Evolutionary conservation across 2,329 filamentous ascomycete species (phyloP), one percentile per base, ranked within the genome.

Genomic region (Diaporthe helianthi): DNA sequence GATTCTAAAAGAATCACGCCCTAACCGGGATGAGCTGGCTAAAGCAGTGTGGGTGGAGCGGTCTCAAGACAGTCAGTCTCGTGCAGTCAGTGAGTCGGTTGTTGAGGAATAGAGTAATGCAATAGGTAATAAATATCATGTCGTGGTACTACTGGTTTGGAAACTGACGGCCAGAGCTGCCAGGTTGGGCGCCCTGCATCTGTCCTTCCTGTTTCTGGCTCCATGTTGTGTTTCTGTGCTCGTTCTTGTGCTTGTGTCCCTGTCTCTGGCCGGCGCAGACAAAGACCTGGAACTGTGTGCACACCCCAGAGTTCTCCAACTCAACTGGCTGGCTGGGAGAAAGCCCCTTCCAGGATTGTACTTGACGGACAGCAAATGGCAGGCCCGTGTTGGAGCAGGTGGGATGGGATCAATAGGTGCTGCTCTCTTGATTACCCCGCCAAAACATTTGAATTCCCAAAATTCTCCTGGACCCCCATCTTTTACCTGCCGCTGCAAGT

Each of bases 311-410:
- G 19, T 31, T 4, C 58, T 46, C 26, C 19, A 36, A 31, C 26
- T 47, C 41, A 29, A 47, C 58, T 61, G 55, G 55, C 38, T 33
- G 51, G 7, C 22, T 22, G 8, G 53, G 15, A 24, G 33, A 36
- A 24, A 38, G 26, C 36, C n/a, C 41, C 55, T 47, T 22, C 55
- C 55, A 22, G 24, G 41, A 22, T 47, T 22, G 41, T 33, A n/a
- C 26, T 33, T 33, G 3, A 26, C 22, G 15, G 60, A 73, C 71
- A 73, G 74, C 75, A 75, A 76, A 77, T 75, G 71, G 72, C 73
- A 73, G 74, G 71, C 72, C 71, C 44, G 69, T 65, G 67, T 73
- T 69, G 68, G 69, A 54, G 73, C 70, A 74, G 75, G 73, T 76
- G 74, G 75, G 44, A 33, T 63, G 44, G 6, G 36, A 5, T 41